A percentile compares a stretch with the other conserved stretches of the same genome.
These are phyloP conservation scores for Musa schizocarpa DNA, from an alignment of 176 grass and related monocot genomes.

Conservation along the genomic window DNA sequence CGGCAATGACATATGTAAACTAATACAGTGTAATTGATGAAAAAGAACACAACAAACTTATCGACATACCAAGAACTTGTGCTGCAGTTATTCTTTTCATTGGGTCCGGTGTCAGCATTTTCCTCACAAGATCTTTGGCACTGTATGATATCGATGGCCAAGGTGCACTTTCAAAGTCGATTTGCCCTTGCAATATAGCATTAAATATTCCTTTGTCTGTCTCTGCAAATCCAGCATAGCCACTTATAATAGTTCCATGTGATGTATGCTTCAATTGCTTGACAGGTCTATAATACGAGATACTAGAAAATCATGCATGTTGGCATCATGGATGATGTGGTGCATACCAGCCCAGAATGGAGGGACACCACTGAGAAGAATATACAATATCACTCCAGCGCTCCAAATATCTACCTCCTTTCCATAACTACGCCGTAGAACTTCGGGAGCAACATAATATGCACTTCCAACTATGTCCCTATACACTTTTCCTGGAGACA, in stretches of 20 bases:
- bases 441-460: conserved; percentile 95
- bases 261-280: neutral
- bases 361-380: conserved; percentile 96
- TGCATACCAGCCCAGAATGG: conserved; percentile 93
- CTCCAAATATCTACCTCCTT: conserved; percentile 97
- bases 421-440: conserved; percentile 64
- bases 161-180: conserved; percentile 12
- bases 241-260: neutral
- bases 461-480: conserved; percentile 95
- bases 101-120: conserved; percentile 10
- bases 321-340: conserved; percentile 6
- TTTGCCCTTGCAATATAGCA: neutral
- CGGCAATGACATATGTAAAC: neutral
- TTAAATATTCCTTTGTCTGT: conserved; percentile 8
- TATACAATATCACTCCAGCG: conserved; percentile 91
- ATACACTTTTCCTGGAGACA: conserved; percentile 69
- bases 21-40: neutral
- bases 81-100: conserved; percentile 11
- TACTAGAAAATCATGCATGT: neutral
- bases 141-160: conserved; percentile 10
- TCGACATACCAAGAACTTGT: conserved; percentile 4
- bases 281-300: neutral
- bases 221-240: neutral
- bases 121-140: conserved; percentile 15
- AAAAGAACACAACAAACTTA: neutral